Evolutionary conservation across 108 stramenopile species (phyloP).

Genomic region (Cylindrotheca closterium): DNA sequence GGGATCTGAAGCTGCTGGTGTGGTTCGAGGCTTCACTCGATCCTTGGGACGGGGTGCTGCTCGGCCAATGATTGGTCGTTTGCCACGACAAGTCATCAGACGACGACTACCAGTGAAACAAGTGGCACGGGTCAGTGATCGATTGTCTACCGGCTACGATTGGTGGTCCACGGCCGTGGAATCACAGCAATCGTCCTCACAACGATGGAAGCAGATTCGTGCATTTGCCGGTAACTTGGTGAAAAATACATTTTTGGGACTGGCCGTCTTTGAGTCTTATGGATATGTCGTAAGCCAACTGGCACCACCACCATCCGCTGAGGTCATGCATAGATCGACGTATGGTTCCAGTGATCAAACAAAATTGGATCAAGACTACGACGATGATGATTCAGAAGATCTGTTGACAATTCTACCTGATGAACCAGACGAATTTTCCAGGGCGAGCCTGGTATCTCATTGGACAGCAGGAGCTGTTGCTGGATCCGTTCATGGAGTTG

Average conservation of each 20-base stretch:
- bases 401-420: background rate
- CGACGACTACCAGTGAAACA: slow-evolving; percentile 17
- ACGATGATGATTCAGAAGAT: slow-evolving; percentile 7
- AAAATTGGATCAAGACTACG: slow-evolving; percentile 16
- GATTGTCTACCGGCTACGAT: slow-evolving; percentile 65
- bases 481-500: slow-evolving; percentile 42
- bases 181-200: background rate
- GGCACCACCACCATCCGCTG: slow-evolving; percentile 3
- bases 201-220: background rate
- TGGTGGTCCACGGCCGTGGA: slow-evolving; percentile 19
- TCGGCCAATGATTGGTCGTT: slow-evolving; percentile 4
- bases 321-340: background rate
- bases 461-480: slow-evolving; percentile 48
- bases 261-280: slow-evolving; percentile 65
- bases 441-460: slow-evolving; percentile 44
- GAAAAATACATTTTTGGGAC: slow-evolving; percentile 65
- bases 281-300: slow-evolving; percentile 39
- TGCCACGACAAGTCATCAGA: slow-evolving; percentile 6
- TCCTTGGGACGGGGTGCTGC: slow-evolving; percentile 19
- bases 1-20: slow-evolving; percentile 19
- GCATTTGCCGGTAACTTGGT: slow-evolving; percentile 26
- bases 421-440: slow-evolving; percentile 29
- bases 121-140: slow-evolving; percentile 58
- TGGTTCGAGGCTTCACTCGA: slow-evolving; percentile 19
- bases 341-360: background rate